Conservation (phyloP, 129 eudicot species). For the Centrapalus pauciflorus region DNA sequence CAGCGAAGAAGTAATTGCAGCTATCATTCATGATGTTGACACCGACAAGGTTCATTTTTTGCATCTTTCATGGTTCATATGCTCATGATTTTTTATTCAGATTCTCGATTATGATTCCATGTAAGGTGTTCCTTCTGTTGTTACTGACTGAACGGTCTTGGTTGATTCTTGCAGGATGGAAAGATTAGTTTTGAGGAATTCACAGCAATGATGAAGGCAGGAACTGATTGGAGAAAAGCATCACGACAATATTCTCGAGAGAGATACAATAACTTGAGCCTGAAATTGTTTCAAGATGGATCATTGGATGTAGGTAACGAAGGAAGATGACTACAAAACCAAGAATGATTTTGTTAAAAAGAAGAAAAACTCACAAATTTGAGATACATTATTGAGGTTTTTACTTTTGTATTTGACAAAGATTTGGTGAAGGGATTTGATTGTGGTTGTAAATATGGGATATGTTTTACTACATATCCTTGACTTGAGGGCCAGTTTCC, state of each 20-base stretch:
- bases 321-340: conserved; percentile 32
- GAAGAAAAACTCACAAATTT: conserved; percentile 11
- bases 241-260: conserved; percentile 91
- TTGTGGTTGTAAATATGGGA: conserved; percentile 36
- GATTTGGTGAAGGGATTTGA: conserved; percentile 22
- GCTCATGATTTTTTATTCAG: not conserved
- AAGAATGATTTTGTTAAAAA: not conserved
- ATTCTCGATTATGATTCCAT: too few relatives aligned
- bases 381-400: not conserved
- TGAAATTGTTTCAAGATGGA: conserved; percentile 69
- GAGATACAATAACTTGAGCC: conserved; percentile 75
- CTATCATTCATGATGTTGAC: conserved; percentile 92
- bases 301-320: conserved; percentile 38
- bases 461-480: conserved; percentile 30
- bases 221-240: conserved; percentile 99
- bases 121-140: not conserved
- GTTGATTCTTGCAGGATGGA: conserved; percentile 58
- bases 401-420: conserved; percentile 16
- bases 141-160: not conserved
- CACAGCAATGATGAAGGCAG: conserved; percentile 90
- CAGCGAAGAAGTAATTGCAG: conserved; percentile 74
- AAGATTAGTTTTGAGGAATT: conserved; percentile 86
- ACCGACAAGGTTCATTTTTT: conserved; percentile 72
- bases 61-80: not conserved
- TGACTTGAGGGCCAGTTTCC: conserved; percentile 17